Percentiles rank a stretch among this genome's conserved stretches.
phyloP scores from a whole-genome alignment of 768 basidiomycete species.

The Amanita jacksonii region DNA sequence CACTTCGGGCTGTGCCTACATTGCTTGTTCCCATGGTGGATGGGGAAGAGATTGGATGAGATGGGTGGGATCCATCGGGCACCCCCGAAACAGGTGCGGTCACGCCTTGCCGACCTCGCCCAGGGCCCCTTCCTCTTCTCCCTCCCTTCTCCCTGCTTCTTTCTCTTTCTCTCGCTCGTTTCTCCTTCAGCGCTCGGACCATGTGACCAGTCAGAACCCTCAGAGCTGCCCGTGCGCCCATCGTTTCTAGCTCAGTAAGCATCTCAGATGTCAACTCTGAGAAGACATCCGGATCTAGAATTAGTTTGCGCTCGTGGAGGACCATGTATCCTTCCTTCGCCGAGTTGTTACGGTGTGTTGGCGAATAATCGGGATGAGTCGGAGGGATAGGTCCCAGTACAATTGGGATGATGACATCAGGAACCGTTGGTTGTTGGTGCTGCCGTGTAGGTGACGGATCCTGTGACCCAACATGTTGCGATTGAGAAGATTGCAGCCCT shows the following conservation, averaged over 20 bases:
- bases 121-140: constrained; percentile 22
- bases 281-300: constrained; percentile 82
- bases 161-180: constrained; percentile 35
- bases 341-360: constrained; percentile 36
- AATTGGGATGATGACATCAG: constrained; percentile 67
- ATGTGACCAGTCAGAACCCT: constrained; percentile 78
- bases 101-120: constrained; percentile 20
- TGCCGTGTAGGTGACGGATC: neutral
- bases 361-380: constrained; percentile 46
- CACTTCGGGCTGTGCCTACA: neutral
- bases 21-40: constrained; percentile 24
- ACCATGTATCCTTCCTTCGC: constrained; percentile 58
- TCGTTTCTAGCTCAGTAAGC: constrained; percentile 63
- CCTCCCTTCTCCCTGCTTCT: constrained; percentile 27
- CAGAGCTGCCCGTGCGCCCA: constrained; percentile 77
- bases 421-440: constrained; percentile 20
- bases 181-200: constrained; percentile 77
- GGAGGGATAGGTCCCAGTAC: constrained; percentile 63
- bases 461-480: constrained; percentile 8
- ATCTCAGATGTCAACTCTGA: constrained; percentile 65
- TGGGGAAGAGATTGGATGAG: too few species aligned
- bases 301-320: constrained; percentile 73
- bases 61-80: constrained; percentile 23
- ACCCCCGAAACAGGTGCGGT: neutral
- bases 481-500: constrained; percentile 13